phyloP scores from a whole-genome alignment of 2,329 filamentous ascomycete genomes.

The Penicillium sp. region DNA sequence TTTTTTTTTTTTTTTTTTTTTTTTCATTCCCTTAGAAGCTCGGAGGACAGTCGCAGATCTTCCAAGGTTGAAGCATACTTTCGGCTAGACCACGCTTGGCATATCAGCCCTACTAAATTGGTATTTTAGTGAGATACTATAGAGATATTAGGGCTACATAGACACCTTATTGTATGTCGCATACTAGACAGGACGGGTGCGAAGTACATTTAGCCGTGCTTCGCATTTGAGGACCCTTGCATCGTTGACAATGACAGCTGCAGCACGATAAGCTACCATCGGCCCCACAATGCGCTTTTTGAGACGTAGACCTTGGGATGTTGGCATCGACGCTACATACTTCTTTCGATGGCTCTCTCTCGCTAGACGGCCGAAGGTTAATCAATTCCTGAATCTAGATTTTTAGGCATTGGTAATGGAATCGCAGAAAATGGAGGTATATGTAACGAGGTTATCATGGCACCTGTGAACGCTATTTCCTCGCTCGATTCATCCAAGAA shows the following conservation, averaged over 20 bases:
- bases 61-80: background rate
- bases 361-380: background rate
- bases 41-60: background rate
- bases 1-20: too few species aligned
- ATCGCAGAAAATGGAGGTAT: background rate
- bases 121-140: background rate
- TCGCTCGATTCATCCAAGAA: background rate
- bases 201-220: background rate
- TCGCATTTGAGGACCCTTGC: background rate
- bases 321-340: background rate
- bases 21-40: background rate
- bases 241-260: background rate
- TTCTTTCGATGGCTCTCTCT: background rate
- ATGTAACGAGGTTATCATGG: background rate
- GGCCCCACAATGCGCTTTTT: background rate
- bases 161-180: background rate
- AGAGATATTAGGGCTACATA: background rate
- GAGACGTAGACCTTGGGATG: background rate
- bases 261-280: background rate
- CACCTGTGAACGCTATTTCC: background rate
- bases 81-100: background rate
- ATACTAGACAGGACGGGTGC: background rate
- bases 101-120: background rate
- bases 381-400: background rate
- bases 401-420: background rate